Percentiles rank a stretch among this genome's conserved stretches.
phyloP scores from a whole-genome alignment of 163 green algal species.

The Volvox carteri region DNA sequence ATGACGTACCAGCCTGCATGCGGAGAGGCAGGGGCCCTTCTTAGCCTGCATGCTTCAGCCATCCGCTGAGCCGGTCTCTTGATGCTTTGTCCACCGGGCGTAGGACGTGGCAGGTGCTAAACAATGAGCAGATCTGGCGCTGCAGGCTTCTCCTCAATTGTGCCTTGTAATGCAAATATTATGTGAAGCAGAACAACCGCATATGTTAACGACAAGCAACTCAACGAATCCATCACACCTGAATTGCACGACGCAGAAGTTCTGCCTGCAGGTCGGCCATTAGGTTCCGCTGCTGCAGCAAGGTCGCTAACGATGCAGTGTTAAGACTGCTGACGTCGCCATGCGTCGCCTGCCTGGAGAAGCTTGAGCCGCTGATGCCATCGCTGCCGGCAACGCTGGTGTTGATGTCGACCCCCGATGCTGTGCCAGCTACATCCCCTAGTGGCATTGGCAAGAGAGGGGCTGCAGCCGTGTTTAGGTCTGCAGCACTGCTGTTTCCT shows the following conservation, averaged over 20 bases:
- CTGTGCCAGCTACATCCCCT: neutral
- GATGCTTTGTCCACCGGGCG: too few species aligned
- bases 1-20: neutral
- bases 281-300: constrained; percentile 12
- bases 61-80: too few species aligned
- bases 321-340: constrained; percentile 21
- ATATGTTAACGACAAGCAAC: too few species aligned
- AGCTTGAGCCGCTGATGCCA: neutral
- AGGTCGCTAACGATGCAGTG: neutral
- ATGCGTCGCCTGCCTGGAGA: constrained; percentile 1
- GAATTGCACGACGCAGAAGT: neutral
- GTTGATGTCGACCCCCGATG: neutral
- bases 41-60: too few species aligned
- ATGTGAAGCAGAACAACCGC: too few species aligned
- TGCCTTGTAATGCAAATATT: too few species aligned
- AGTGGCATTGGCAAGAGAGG: neutral
- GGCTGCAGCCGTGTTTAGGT: neutral
- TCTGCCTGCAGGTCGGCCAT: constrained; percentile 16
- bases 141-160: too few species aligned
- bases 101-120: too few species aligned
- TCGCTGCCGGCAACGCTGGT: neutral
- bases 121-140: too few species aligned
- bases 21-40: too few species aligned
- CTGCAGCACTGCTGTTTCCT: neutral
- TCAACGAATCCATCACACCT: too few species aligned